Base-by-base conservation (phyloP, 1,284 basidiomycete genomes). In the Fomitopsis schrenkii region DNA sequence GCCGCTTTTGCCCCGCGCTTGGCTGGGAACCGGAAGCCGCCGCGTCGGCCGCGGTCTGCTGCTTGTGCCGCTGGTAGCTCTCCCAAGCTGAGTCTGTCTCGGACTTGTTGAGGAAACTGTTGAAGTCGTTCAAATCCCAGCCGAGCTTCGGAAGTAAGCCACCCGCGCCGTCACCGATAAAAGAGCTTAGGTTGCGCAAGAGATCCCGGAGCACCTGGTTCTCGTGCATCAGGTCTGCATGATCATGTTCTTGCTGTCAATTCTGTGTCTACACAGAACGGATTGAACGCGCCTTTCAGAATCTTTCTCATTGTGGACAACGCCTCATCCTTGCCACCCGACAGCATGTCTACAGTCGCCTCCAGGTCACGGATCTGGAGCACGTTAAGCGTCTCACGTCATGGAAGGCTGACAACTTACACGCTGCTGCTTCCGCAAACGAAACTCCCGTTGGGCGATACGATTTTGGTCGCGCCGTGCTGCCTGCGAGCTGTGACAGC, bases 51-150 rank as follows among this genome's bases (percentile, higher is more conserved):
- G 64, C 55, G 12, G 63, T 41, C 35, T 65, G 64, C 19, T 76
- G 72, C 61, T 88, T 92, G 65, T 90, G 83, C 36, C 83, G 75
- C 64, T 93, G 86, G 69, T 90, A 95, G 54, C 92, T 90, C 71
- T 95, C 93, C 81, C 90, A 94, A 33, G 93, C 94, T 0, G 93
- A 94, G 72, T 96, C 94, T 0, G 93, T 94, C 75, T 96, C 94
- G 2, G 90, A 86, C 68, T 87, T 87, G 74, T 91, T 93, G 63
- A 94, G 78, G 66, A 89, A 91, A 54, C 85, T 85, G 66, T 91
- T 87, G 70, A 95, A 93, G 68, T 92, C 90, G 57, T 83, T 78
- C 64, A 85, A 67, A 59, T 90, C 81, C 88, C 87, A 93, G 12
- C 94, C 93, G 5, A 95, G 81, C 67, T 91, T 89, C 28, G 90